phyloP scores from a whole-genome alignment of 78 protist species.

The Dictyostelium brefeldianum region DNA sequence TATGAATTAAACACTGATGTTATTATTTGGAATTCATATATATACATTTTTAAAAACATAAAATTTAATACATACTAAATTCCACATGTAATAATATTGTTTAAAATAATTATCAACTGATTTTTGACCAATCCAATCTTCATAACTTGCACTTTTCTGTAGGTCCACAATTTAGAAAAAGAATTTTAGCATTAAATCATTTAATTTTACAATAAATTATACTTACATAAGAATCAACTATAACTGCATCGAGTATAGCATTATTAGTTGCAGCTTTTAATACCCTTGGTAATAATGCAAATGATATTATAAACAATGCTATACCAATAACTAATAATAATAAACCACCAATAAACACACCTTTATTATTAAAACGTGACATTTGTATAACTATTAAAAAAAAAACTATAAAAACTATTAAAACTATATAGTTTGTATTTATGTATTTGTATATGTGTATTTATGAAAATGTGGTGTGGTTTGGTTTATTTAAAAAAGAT shows the following conservation, averaged over 20 bases:
- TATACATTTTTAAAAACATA: too few species aligned
- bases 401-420: background rate
- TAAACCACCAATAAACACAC: constrained; percentile 28
- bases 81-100: constrained; percentile 65
- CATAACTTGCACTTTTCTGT: constrained; percentile 25
- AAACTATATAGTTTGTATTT: background rate
- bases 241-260: background rate
- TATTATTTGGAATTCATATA: background rate
- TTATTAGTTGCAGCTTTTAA: background rate
- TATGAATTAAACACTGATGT: too few species aligned
- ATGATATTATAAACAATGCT: constrained; percentile 30
- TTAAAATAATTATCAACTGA: constrained; percentile 34
- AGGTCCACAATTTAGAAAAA: too few species aligned
- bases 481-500: too few species aligned
- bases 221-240: constrained; percentile 56
- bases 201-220: background rate
- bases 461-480: too few species aligned
- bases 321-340: constrained; percentile 22
- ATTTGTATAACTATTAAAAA: background rate
- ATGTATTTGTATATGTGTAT: too few species aligned
- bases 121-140: constrained; percentile 39
- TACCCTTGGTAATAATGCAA: constrained; percentile 44
- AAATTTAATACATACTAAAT: constrained; percentile 28
- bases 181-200: background rate
- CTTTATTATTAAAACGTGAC: constrained; percentile 15